Evolutionary conservation across 805 yeast species (phyloP).

Genomic region (Saccharomycopsis sp.): DNA sequence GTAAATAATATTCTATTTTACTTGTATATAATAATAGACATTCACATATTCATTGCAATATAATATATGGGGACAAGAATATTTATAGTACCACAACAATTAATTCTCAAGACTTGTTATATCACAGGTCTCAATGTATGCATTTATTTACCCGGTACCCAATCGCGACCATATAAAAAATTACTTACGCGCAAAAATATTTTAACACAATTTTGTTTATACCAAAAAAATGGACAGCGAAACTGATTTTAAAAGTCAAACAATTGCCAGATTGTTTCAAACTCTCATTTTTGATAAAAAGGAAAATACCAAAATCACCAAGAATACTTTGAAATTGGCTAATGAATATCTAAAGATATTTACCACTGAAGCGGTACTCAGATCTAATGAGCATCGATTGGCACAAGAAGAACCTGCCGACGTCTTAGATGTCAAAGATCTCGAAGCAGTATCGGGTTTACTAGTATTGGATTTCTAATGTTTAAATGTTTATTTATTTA

Average conservation of each 20-base stretch:
- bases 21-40: no score
- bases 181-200: no score
- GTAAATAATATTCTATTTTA: no score
- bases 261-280: slow-evolving; percentile 20
- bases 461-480: slow-evolving; percentile 48
- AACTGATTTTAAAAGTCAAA: slow-evolving; percentile 20
- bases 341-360: slow-evolving; percentile 51
- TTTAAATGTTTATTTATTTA: slow-evolving; percentile 2
- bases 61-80: neutral
- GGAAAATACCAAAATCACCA: slow-evolving; percentile 32
- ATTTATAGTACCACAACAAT: no score
- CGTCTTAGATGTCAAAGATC: slow-evolving; percentile 46
- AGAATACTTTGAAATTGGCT: slow-evolving; percentile 41
- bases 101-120: no score
- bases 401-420: slow-evolving; percentile 22
- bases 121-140: no score
- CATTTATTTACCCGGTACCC: no score
- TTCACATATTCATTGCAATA: neutral
- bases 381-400: slow-evolving; percentile 49
- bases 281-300: slow-evolving; percentile 6
- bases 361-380: slow-evolving; percentile 48
- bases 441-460: slow-evolving; percentile 50
- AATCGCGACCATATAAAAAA: no score
- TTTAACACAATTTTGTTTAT: no score
- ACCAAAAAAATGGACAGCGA: neutral